Conservation (phyloP, 495 filamentous ascomycete species). For the Oleoguttula mirabilis region DNA sequence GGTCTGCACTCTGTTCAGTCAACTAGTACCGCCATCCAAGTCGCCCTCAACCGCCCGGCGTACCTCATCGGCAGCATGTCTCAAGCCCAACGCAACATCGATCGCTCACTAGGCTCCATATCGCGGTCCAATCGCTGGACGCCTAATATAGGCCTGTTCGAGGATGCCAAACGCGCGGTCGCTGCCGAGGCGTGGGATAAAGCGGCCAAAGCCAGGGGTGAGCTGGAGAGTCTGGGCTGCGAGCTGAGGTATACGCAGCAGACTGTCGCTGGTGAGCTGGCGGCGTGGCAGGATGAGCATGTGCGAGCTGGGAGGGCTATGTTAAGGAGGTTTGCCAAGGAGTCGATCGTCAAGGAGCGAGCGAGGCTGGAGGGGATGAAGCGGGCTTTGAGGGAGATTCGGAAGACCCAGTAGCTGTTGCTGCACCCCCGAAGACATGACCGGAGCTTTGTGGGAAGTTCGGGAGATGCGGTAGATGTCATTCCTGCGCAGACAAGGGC, state of each 20-base stretch:
- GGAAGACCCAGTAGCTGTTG: constrained; percentile 7
- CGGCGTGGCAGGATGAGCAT: constrained; percentile 84
- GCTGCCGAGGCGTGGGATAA: constrained; percentile 70
- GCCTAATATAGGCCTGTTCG: constrained; percentile 53
- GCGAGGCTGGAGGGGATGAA: constrained; percentile 69
- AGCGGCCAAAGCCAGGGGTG: constrained; percentile 48
- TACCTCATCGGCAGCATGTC: constrained; percentile 60
- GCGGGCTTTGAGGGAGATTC: constrained; percentile 51
- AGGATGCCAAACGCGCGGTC: constrained; percentile 73
- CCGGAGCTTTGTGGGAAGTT: no score
- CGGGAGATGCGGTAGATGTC: no score
- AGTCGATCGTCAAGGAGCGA: constrained; percentile 65
- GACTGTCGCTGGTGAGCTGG: constrained; percentile 80
- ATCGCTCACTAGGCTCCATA: constrained; percentile 62
- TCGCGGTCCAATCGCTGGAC: constrained; percentile 66
- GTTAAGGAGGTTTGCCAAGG: constrained; percentile 61
- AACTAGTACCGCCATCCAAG: constrained; percentile 68
- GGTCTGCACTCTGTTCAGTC: constrained; percentile 61
- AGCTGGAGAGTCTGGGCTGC: constrained; percentile 53
- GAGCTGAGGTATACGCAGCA: constrained; percentile 88
- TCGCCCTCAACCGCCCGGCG: constrained; percentile 69
- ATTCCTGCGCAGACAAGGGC: no score
- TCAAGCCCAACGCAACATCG: constrained; percentile 49
- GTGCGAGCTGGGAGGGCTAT: constrained; percentile 62
- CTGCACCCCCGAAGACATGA: no score